These are phyloP conservation scores for Aspergillus conjunctus DNA, from an alignment of 495 filamentous ascomycete genomes.

Conservation along the genomic window DNA sequence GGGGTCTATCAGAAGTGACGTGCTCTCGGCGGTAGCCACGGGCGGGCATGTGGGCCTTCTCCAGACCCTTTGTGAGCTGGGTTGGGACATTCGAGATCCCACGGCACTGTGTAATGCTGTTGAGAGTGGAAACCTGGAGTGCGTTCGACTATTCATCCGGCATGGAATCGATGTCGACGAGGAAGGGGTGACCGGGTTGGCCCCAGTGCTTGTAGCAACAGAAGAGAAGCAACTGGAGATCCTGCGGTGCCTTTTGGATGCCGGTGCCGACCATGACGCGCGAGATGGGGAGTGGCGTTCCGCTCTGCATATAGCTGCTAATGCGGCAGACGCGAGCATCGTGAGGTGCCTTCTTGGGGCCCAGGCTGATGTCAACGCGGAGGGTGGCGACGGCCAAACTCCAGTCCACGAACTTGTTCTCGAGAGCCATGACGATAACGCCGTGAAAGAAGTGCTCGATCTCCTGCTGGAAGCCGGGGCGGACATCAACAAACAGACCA, in stretches of 20 bases:
- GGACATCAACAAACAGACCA: neutral
- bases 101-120: neutral
- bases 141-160: neutral
- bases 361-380: neutral
- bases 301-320: neutral
- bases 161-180: neutral
- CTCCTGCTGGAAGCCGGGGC: neutral
- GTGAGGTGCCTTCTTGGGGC: neutral
- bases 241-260: neutral
- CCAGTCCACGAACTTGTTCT: neutral
- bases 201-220: neutral
- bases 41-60: neutral
- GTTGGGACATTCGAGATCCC: neutral
- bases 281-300: too few species aligned
- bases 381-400: neutral
- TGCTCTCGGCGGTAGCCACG: neutral
- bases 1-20: neutral
- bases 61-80: neutral
- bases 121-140: neutral
- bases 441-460: neutral
- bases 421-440: neutral
- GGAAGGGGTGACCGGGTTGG: neutral
- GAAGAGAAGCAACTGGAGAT: neutral
- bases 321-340: neutral
- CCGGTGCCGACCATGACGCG: neutral